Evolutionary conservation across 1,284 basidiomycete genomes (phyloP).

Genomic region (Ganoderma lucidum): DNA sequence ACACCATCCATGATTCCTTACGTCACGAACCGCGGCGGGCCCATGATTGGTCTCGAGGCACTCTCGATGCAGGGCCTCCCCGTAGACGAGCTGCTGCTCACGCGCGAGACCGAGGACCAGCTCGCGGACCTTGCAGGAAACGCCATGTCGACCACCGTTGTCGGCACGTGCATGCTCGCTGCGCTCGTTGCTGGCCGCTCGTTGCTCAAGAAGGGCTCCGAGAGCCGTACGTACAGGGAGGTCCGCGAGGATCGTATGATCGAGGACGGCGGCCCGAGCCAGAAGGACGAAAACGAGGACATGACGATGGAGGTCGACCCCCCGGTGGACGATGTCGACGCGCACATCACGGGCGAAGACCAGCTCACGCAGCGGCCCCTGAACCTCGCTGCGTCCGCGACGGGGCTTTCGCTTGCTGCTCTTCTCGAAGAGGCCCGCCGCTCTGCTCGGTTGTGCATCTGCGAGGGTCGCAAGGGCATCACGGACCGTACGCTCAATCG

Average conservation of each 20-base stretch:
- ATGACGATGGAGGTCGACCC: constrained; percentile 33
- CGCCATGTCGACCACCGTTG: constrained; percentile 97
- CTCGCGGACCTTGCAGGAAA: constrained; percentile 95
- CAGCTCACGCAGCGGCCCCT: constrained; percentile 67
- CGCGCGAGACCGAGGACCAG: constrained; percentile 93
- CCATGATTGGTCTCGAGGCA: constrained; percentile 93
- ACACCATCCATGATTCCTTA: constrained; percentile 98
- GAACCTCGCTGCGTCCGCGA: constrained; percentile 67
- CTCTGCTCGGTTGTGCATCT: constrained; percentile 85
- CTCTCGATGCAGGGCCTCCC: constrained; percentile 94
- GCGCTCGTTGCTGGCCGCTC: constrained; percentile 77
- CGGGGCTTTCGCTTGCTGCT: constrained; percentile 57
- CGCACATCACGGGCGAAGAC: constrained; percentile 76
- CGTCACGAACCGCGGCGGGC: constrained; percentile 94
- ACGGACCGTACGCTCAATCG: constrained; percentile 74
- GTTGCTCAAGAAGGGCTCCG: constrained; percentile 70
- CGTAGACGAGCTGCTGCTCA: constrained; percentile 90
- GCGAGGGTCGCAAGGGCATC: constrained; percentile 87
- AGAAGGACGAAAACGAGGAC: constrained; percentile 38
- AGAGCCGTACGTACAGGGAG: constrained; percentile 67
- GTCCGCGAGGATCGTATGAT: constrained; percentile 53
- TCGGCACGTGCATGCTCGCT: constrained; percentile 89
- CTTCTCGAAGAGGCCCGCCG: constrained; percentile 75
- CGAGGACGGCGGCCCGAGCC: constrained; percentile 38
- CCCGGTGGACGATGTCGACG: constrained; percentile 54